These are phyloP conservation scores for Ustilago loliicola DNA, from an alignment of 1,284 basidiomycete species.

Conservation along the genomic window DNA sequence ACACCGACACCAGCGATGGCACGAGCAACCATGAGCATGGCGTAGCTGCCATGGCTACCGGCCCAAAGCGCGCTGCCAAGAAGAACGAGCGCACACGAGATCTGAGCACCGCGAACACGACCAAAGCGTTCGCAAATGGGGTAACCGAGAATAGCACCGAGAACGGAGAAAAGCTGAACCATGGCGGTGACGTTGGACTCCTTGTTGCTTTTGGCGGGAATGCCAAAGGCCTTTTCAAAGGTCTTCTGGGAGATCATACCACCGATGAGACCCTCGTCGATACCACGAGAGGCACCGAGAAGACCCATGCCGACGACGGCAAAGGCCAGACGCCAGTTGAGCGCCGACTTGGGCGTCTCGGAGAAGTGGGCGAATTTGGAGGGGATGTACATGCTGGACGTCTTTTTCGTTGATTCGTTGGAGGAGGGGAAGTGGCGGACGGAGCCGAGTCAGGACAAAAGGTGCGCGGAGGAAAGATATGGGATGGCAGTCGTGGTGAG, in stretches of 20 bases:
- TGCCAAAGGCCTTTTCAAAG: slow-evolving; percentile 41
- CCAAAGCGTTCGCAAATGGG: slow-evolving; percentile 41
- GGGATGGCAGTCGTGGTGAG: background rate
- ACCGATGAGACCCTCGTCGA: slow-evolving; percentile 50
- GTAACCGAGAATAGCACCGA: slow-evolving; percentile 51
- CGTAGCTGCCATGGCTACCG: slow-evolving; percentile 35
- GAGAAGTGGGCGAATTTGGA: slow-evolving; percentile 48
- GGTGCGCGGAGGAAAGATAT: background rate
- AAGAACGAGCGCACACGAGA: slow-evolving; percentile 39
- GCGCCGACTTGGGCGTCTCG: slow-evolving; percentile 49
- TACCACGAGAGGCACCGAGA: slow-evolving; percentile 51
- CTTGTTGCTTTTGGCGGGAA: slow-evolving; percentile 32
- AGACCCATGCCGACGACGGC: slow-evolving; percentile 49
- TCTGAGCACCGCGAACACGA: slow-evolving; percentile 43
- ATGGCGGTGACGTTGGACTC: slow-evolving; percentile 53
- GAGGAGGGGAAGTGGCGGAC: background rate
- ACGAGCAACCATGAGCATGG: slow-evolving; percentile 39
- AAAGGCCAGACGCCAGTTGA: slow-evolving; percentile 51
- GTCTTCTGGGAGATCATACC: slow-evolving; percentile 50
- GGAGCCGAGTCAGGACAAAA: slow-evolving; percentile 22
- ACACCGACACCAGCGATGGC: slow-evolving; percentile 43
- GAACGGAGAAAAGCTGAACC: slow-evolving; percentile 50
- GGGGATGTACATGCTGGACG: slow-evolving; percentile 37
- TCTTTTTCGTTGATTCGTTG: background rate
- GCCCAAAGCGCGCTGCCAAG: slow-evolving; percentile 41